Evolutionary conservation across 768 basidiomycete species (phyloP), one percentile per base, ranked within the genome.

Genomic region (Pisolithus albus): DNA sequence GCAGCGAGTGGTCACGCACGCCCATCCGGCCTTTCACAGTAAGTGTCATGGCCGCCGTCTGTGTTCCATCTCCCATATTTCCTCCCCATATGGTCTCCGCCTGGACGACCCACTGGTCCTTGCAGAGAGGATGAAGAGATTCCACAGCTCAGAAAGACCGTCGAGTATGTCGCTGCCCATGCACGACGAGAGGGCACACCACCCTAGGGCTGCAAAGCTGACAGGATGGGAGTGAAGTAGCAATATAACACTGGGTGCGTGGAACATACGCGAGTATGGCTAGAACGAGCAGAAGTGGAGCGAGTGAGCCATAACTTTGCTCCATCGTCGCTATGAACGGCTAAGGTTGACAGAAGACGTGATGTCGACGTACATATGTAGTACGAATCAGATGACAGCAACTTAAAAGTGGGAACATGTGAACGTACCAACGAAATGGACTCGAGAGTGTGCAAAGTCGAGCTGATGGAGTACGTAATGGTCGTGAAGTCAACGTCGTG

Each of bases 161-260:
- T 65, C 67, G 44, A 73, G 67, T 37, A 82, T 64, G 5, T 80
- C 68, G 2, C 70, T 68, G 26, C 84, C 84, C 52, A 86, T 63
- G 68, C 84, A 84, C 7, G 83, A 85, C 32, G 83, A 83, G 46
- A 86, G 65, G 53, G 84, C 65, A 60, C 84, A 87, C 81, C 84
- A 84, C 39, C 75, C 74, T 7, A 85, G 59, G 26, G 76, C 70
- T 15, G 76, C 72, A 37, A 76, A 62, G 37, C 80, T 82, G 16
- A 21, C 15, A 42, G 59, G 36, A 10, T 47, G 46, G 32, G 44
- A 18, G 7, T 50, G 52, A 52, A 43, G 39, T 30, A 30, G 30
- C 10, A 9, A 30, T 16, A 6, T 49, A 46, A 52, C 34, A 19
- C n/a, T 13, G 9, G 10, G 7, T 42, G 18, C 19, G 36, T 11